Conservation (phyloP, 192 early-diverging fungal genomes). For the Bifiguratus adelaidae region DNA sequence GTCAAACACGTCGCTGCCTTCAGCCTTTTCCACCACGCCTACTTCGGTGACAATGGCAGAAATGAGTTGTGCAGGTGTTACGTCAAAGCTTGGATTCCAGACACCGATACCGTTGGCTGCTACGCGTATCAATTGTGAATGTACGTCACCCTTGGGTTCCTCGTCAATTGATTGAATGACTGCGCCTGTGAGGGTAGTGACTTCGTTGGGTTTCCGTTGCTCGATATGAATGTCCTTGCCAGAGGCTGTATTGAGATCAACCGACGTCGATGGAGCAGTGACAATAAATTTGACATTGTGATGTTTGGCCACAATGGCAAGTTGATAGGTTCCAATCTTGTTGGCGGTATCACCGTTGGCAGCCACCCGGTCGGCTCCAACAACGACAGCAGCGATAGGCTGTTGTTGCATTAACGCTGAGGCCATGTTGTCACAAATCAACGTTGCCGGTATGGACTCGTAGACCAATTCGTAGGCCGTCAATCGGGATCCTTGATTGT, state of each 20-base stretch:
- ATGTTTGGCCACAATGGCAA: conserved; percentile 83
- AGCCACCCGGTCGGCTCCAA: conserved; percentile 94
- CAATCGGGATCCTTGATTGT: conserved; percentile 94
- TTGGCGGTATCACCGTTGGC: conserved; percentile 97
- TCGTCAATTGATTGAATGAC: conserved; percentile 8
- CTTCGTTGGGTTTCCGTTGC: conserved; percentile 64
- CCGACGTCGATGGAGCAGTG: conserved; percentile 87
- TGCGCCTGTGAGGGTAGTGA: conserved; percentile 52
- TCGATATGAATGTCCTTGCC: conserved; percentile 85
- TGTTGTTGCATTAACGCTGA: conserved; percentile 65
- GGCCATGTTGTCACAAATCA: conserved; percentile 88
- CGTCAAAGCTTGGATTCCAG: conserved; percentile 99
- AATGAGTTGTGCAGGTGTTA: conserved; percentile 81
- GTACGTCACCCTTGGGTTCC: conserved; percentile 25
- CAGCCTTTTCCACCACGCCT: conserved; percentile 57
- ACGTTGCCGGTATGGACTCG: conserved; percentile 86
- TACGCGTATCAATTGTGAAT: conserved; percentile 47
- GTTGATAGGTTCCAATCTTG: conserved; percentile 98
- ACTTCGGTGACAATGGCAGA: conserved; percentile 87
- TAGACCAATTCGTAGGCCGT: conserved; percentile 90
- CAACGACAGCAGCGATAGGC: conserved; percentile 74
- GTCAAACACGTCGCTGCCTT: conserved; percentile 36
- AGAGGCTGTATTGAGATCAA: conserved; percentile 62
- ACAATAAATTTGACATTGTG: conserved; percentile 88
- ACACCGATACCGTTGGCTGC: conserved; percentile 75